These are phyloP conservation scores for Thielaviopsis punctulata DNA, from an alignment of 2,329 filamentous ascomycete genomes.

Conservation along the genomic window DNA sequence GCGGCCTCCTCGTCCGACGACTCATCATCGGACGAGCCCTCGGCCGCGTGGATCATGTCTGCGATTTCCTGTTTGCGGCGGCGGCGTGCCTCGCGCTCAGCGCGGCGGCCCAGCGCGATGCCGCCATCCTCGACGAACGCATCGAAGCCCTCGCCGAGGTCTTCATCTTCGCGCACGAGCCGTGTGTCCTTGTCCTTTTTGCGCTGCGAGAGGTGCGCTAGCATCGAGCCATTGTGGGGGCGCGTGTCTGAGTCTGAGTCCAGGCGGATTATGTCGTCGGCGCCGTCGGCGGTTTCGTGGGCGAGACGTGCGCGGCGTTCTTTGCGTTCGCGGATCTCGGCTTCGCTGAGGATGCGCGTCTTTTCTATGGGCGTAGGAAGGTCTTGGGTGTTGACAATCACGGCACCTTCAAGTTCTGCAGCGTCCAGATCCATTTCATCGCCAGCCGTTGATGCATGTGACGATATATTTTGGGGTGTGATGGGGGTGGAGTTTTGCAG, in stretches of 20 bases:
- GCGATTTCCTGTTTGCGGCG: constrained; percentile 63
- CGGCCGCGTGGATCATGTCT: constrained; percentile 64
- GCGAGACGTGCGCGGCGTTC: constrained; percentile 70
- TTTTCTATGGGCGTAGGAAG: constrained; percentile 18
- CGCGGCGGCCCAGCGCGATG: constrained; percentile 60
- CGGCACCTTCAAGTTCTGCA: constrained; percentile 43
- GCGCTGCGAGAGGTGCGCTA: not conserved
- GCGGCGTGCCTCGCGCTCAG: constrained; percentile 52
- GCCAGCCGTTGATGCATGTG: constrained; percentile 24
- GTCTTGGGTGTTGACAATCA: constrained; percentile 39
- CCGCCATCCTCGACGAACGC: constrained; percentile 75
- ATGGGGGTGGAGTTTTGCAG: constrained; percentile 73
- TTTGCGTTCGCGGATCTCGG: constrained; percentile 83
- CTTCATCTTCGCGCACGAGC: constrained; percentile 72
- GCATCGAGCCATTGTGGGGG: constrained; percentile 17
- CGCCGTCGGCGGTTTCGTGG: constrained; percentile 40
- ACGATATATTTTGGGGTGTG: constrained; percentile 49
- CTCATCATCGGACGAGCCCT: constrained; percentile 44
- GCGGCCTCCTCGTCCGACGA: constrained; percentile 55
- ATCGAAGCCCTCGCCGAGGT: constrained; percentile 85
- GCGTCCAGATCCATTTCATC: constrained; percentile 38
- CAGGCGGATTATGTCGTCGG: constrained; percentile 38
- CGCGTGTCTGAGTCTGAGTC: constrained; percentile 25
- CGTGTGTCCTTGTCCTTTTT: constrained; percentile 55
- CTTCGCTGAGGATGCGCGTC: constrained; percentile 55